These are phyloP conservation scores for Nannochloropsis salina DNA, from an alignment of 108 stramenopile genomes.

Conservation along the genomic window DNA sequence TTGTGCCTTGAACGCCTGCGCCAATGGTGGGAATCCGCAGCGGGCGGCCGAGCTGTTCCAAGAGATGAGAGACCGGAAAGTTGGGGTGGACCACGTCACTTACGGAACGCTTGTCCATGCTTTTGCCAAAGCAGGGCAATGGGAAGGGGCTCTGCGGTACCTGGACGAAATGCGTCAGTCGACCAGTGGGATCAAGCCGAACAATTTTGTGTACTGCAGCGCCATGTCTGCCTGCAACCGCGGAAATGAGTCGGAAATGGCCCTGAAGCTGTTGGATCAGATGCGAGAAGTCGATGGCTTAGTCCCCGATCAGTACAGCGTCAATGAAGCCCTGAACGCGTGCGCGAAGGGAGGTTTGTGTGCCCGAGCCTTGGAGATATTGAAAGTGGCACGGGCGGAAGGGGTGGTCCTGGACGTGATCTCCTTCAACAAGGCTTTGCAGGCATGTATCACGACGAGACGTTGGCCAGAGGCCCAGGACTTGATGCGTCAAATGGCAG, in stretches of 20 bases:
- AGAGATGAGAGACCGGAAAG: conserved; percentile 10
- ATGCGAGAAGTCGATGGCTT: neutral
- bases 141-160: neutral
- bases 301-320: neutral
- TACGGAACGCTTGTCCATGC: neutral
- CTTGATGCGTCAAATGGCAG: neutral
- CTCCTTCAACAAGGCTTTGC: neutral
- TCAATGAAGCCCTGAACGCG: neutral
- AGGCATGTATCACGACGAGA: neutral
- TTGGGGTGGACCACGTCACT: neutral
- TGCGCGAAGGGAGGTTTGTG: neutral
- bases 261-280: neutral
- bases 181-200: neutral
- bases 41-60: neutral
- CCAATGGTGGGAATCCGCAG: neutral
- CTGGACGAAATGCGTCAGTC: conserved; percentile 16
- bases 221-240: conserved; percentile 16
- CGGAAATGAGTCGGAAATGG: neutral
- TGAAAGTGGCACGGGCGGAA: neutral
- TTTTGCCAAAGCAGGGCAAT: neutral
- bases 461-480: neutral
- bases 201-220: conserved; percentile 11
- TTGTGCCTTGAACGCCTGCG: neutral
- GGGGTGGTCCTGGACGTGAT: neutral
- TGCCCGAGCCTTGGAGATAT: neutral